phyloP scores from a whole-genome alignment of 2,329 filamentous ascomycete genomes.

The Dothistroma septosporum region DNA sequence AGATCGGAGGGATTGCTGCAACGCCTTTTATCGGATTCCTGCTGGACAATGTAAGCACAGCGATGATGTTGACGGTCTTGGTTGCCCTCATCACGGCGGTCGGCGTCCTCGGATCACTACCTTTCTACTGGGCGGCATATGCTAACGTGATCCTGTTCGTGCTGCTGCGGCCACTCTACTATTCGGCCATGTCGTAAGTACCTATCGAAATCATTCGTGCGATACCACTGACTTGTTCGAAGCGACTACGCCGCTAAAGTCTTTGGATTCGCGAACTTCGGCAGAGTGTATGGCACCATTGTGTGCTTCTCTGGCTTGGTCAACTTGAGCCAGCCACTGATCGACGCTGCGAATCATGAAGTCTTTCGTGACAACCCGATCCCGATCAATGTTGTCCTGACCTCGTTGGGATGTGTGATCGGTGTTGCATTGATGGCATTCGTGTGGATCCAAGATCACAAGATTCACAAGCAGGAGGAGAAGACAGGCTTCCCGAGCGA shows the following conservation, averaged over 20 bases:
- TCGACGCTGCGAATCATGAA: slow-evolving; percentile 73
- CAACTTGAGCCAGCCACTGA: slow-evolving; percentile 75
- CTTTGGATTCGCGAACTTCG: slow-evolving; percentile 90
- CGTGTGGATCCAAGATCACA: slow-evolving; percentile 44
- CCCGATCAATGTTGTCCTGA: slow-evolving; percentile 69
- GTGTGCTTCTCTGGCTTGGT: slow-evolving; percentile 79
- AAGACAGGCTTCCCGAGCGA: slow-evolving; percentile 17
- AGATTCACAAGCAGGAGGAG: slow-evolving; percentile 11
- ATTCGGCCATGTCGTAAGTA: slow-evolving; percentile 67
- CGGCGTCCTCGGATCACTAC: slow-evolving; percentile 72
- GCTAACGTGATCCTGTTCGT: slow-evolving; percentile 74
- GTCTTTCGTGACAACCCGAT: slow-evolving; percentile 68
- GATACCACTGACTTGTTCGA: not conserved
- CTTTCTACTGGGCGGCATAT: slow-evolving; percentile 68
- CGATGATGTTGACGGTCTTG: slow-evolving; percentile 65
- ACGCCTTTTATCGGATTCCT: slow-evolving; percentile 83
- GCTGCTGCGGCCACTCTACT: slow-evolving; percentile 81
- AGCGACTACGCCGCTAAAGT: slow-evolving; percentile 82
- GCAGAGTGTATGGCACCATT: slow-evolving; percentile 83
- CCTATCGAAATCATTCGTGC: not conserved
- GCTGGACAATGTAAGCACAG: slow-evolving; percentile 71
- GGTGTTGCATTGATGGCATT: slow-evolving; percentile 65
- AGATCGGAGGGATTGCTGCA: slow-evolving; percentile 68
- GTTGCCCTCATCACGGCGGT: slow-evolving; percentile 69
- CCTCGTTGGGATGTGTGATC: slow-evolving; percentile 58